phyloP scores from a whole-genome alignment of 148 eudicot species.

The Rhododendron vialii region DNA sequence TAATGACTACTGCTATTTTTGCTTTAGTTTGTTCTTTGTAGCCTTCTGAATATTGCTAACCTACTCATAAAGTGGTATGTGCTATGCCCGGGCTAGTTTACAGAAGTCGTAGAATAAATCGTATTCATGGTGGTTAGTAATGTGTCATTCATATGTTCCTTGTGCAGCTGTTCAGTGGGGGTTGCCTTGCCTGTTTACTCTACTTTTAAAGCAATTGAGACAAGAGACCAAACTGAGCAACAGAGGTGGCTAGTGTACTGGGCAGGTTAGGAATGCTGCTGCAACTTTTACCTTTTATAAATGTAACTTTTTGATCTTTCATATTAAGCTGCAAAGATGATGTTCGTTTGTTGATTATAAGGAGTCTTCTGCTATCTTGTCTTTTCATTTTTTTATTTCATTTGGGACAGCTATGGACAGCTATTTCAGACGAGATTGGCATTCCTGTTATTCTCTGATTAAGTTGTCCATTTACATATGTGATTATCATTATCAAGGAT shows the following conservation, averaged over 20 bases:
- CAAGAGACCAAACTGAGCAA: constrained; percentile 66
- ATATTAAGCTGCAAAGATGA: neutral
- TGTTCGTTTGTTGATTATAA: neutral
- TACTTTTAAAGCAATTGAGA: constrained; percentile 87
- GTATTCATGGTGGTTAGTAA: neutral
- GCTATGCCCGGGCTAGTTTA: neutral
- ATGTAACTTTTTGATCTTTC: neutral
- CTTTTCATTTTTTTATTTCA: neutral
- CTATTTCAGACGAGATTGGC: neutral
- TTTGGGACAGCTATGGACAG: neutral
- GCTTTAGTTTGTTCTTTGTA: neutral
- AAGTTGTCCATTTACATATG: neutral
- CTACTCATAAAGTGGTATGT: neutral
- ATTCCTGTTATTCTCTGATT: neutral
- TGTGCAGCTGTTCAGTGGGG: constrained; percentile 64
- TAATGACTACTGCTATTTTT: neutral
- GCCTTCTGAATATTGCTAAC: neutral
- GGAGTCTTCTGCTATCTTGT: neutral
- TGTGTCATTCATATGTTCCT: neutral
- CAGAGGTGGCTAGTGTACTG: constrained; percentile 82
- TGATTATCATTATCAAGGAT: neutral
- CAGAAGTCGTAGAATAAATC: neutral
- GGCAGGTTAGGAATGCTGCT: constrained; percentile 65
- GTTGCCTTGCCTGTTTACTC: constrained; percentile 71
- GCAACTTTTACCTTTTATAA: constrained; percentile 3